These are phyloP conservation scores for Salvia hispanica DNA, from an alignment of 257 asterid genomes.

Conservation along the genomic window DNA sequence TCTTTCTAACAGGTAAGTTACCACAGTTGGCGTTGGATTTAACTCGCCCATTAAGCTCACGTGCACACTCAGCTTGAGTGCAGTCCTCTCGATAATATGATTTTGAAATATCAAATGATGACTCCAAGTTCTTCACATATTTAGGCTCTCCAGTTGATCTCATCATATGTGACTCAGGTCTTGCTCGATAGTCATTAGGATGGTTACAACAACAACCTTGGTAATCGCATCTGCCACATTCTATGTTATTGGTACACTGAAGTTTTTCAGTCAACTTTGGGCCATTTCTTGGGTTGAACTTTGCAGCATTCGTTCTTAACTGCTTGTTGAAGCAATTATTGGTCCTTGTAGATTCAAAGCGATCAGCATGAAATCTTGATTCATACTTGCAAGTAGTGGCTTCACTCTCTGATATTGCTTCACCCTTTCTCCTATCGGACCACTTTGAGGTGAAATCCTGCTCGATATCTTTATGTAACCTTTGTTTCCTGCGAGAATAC, in stretches of 20 bases:
- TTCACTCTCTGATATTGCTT: constrained; percentile 50
- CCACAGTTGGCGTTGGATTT: constrained; percentile 49
- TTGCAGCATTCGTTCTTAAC: constrained; percentile 44
- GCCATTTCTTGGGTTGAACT: constrained; percentile 58
- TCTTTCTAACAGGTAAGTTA: constrained; percentile 52
- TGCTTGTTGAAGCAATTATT: constrained; percentile 52
- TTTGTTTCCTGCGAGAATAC: constrained; percentile 61
- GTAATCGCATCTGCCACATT: constrained; percentile 54
- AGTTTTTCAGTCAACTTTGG: constrained; percentile 54
- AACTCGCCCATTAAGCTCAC: constrained; percentile 55
- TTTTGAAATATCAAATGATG: constrained; percentile 59
- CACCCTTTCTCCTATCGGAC: constrained; percentile 56
- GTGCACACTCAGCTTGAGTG: constrained; percentile 47
- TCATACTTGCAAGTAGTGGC: constrained; percentile 47
- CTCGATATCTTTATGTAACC: constrained; percentile 55
- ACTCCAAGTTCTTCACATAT: constrained; percentile 48
- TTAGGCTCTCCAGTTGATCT: constrained; percentile 54
- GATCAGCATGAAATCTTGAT: constrained; percentile 57
- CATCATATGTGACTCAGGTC: constrained; percentile 45
- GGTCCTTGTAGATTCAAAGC: constrained; percentile 53
- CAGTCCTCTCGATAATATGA: constrained; percentile 56
- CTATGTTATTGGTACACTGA: constrained; percentile 48
- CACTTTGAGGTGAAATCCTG: constrained; percentile 58
- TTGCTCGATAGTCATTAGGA: constrained; percentile 57
- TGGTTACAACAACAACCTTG: constrained; percentile 69